A percentile compares a stretch with the other conserved stretches of the same genome.
phyloP scores from a whole-genome alignment of 2,329 filamentous ascomycete genomes.

The Cercospora zeae-maydis region DNA sequence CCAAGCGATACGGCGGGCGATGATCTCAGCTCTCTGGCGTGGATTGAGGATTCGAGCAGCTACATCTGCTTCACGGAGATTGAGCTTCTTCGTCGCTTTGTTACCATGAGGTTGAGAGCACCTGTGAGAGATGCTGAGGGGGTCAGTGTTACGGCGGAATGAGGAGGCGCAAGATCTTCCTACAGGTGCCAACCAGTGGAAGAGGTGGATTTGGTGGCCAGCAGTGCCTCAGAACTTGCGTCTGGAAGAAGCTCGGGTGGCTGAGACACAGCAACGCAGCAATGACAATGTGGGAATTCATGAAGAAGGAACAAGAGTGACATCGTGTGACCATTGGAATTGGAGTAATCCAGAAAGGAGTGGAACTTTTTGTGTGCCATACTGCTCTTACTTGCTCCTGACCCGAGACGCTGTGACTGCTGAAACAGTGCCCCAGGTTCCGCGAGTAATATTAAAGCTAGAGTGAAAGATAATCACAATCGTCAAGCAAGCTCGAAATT shows the following conservation, averaged over 20 bases:
- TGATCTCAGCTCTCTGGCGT: conserved; percentile 23
- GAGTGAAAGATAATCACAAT: neutral
- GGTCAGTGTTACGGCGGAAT: neutral
- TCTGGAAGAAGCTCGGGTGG: neutral
- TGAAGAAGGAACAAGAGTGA: neutral
- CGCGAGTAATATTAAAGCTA: neutral
- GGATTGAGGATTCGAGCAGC: conserved; percentile 27
- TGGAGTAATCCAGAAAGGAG: neutral
- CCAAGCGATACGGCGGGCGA: conserved; percentile 8
- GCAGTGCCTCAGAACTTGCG: neutral
- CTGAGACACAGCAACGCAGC: neutral
- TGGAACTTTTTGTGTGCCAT: neutral
- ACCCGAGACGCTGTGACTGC: neutral
- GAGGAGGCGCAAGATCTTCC: neutral
- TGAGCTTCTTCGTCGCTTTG: conserved; percentile 16
- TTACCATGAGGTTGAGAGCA: conserved; percentile 16
- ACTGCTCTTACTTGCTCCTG: neutral
- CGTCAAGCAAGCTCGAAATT: neutral
- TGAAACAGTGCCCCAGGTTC: neutral
- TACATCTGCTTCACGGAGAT: conserved; percentile 30
- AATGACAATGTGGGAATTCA: neutral
- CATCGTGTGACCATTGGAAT: neutral
- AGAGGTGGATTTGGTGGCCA: neutral
- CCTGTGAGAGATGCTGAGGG: neutral
- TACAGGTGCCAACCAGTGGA: neutral